phyloP scores from a whole-genome alignment of 108 stramenopile species.

The Pelagomonas calceolata region DNA sequence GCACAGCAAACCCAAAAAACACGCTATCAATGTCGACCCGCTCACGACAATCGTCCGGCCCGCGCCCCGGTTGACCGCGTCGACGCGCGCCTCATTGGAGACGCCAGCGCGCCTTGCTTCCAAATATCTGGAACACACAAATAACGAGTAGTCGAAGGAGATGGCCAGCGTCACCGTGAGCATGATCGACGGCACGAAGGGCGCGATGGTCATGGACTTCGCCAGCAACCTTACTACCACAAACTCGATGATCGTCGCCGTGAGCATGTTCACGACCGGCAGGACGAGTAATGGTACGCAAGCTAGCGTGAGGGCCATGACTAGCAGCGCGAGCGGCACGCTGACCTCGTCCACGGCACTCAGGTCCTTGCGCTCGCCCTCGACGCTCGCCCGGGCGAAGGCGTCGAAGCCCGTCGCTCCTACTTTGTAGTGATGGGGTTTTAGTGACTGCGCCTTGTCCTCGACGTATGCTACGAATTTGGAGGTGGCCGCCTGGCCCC shows the following conservation, averaged over 20 bases:
- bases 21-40: constrained; percentile 22
- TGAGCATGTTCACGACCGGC: constrained; percentile 12
- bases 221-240: constrained; percentile 11
- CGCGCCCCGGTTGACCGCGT: constrained; percentile 13
- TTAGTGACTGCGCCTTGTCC: too few relatives aligned
- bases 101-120: constrained; percentile 1
- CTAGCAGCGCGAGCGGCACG: constrained; percentile 13
- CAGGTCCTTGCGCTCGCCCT: not conserved
- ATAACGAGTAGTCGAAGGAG: constrained; percentile 27
- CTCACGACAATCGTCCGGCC: constrained; percentile 19
- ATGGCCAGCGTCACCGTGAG: constrained; percentile 28
- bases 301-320: constrained; percentile 11
- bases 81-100: not conserved
- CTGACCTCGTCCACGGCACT: constrained; percentile 8
- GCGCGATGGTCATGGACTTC: constrained; percentile 16
- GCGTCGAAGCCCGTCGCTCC: not conserved
- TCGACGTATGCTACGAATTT: too few relatives aligned
- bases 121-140: constrained; percentile 16
- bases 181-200: constrained; percentile 31
- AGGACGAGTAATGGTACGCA: constrained; percentile 18
- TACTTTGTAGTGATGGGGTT: not conserved
- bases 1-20: constrained; percentile 17
- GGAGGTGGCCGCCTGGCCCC: too few relatives aligned
- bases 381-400: not conserved
- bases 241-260: constrained; percentile 10